Conservation (phyloP, 2,329 filamentous ascomycete species). For the Aspergillus versicolor region DNA sequence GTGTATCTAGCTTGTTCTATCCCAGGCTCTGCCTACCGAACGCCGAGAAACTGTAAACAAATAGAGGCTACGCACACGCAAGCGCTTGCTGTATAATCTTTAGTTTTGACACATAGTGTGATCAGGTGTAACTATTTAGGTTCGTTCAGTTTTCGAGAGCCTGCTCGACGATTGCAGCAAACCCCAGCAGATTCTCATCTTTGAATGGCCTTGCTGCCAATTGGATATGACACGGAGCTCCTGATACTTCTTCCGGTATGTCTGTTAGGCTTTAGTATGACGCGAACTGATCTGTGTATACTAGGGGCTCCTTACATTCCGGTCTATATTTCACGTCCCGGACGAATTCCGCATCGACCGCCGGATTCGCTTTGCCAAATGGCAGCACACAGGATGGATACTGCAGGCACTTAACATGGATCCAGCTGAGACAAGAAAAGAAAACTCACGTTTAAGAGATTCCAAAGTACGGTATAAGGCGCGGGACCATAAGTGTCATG, state of each 20-base stretch:
- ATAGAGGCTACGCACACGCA: no score
- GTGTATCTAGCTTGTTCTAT: no score
- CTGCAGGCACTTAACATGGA: not conserved
- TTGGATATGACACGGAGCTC: not conserved
- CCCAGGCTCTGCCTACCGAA: no score
- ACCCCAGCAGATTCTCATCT: no score
- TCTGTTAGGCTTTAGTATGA: not conserved
- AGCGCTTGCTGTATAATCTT: no score
- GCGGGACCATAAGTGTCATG: constrained; percentile 47
- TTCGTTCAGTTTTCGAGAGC: no score
- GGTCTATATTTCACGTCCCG: not conserved
- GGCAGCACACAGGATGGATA: not conserved
- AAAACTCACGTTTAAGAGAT: constrained; percentile 51
- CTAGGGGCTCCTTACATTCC: not conserved
- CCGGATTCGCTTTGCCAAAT: not conserved
- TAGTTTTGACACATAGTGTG: no score
- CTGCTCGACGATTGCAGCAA: no score
- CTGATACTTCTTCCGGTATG: not conserved
- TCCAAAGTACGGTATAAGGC: constrained; percentile 52
- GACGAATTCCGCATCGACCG: not conserved
- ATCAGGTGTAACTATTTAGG: no score
- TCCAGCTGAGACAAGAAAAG: no score
- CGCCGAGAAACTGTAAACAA: no score
- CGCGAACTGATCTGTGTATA: no score
- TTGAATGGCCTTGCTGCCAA: not conserved